These are phyloP conservation scores for Metarhizium anisopliae DNA, from an alignment of 2,329 filamentous ascomycete genomes.

Conservation along the genomic window DNA sequence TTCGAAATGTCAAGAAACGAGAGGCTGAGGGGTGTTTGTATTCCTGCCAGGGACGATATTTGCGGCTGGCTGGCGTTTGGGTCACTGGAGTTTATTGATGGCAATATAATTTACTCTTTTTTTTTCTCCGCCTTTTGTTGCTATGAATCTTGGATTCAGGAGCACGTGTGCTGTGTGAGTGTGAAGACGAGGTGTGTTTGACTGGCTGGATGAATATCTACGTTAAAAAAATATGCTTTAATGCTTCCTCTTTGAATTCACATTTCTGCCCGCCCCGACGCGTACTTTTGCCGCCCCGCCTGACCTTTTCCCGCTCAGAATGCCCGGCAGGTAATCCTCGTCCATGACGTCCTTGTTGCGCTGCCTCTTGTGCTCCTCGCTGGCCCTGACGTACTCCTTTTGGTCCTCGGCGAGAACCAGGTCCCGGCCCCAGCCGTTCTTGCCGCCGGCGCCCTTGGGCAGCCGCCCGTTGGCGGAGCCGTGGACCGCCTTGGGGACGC, in stretches of 20 bases:
- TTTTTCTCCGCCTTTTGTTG: not conserved
- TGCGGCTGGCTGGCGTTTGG: not conserved
- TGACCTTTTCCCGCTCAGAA: slow-evolving; percentile 70
- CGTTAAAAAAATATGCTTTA: slow-evolving; percentile 12
- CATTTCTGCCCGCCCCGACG: slow-evolving; percentile 76
- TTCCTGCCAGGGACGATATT: not conserved
- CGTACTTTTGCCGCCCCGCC: slow-evolving; percentile 58
- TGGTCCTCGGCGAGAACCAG: slow-evolving; percentile 90
- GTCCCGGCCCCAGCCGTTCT: slow-evolving; percentile 76
- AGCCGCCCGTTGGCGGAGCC: slow-evolving; percentile 73
- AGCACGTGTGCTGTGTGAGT: no score
- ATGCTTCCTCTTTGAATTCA: slow-evolving; percentile 68
- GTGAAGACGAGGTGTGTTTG: no score
- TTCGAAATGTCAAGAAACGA: no score
- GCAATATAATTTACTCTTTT: not conserved
- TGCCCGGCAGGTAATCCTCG: slow-evolving; percentile 79
- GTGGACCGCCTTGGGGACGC: slow-evolving; percentile 80
- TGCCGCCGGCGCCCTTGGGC: slow-evolving; percentile 61
- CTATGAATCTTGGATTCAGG: no score
- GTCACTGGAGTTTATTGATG: not conserved
- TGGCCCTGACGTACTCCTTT: slow-evolving; percentile 72
- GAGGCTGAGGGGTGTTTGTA: no score
- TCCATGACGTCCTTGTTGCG: slow-evolving; percentile 85
- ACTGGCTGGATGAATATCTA: no score
- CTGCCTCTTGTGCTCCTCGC: slow-evolving; percentile 53